A percentile compares a stretch with the other conserved stretches of the same genome.
Conservation (phyloP, 352 stramenopile genomes). For the Phytophthora chlamydospora region DNA sequence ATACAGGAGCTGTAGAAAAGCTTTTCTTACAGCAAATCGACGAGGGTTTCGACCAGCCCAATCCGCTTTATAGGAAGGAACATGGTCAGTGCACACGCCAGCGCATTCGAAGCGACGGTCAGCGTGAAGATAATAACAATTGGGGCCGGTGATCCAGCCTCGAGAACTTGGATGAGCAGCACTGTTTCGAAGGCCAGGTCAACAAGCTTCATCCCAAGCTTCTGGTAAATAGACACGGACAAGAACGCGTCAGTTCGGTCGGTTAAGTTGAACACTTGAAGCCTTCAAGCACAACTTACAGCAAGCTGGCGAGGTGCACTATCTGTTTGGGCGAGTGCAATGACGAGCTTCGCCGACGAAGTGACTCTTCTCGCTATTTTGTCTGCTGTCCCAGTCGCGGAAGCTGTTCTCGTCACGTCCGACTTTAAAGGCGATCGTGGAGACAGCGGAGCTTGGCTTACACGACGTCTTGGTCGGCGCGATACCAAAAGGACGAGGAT, state of each 20-base stretch:
- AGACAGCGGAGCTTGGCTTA: too few relatives aligned
- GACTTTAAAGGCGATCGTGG: too few relatives aligned
- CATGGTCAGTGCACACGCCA: slow-evolving; percentile 21
- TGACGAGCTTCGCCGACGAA: slow-evolving; percentile 14
- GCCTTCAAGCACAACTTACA: slow-evolving; percentile 4
- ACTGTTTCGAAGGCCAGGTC: slow-evolving; percentile 32
- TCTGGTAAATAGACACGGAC: slow-evolving; percentile 12
- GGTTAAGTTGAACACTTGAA: not conserved
- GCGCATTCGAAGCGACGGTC: slow-evolving; percentile 25
- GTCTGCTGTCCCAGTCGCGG: not conserved
- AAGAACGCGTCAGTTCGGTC: too few relatives aligned
- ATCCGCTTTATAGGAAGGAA: slow-evolving; percentile 18
- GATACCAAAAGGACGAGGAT: slow-evolving; percentile 22
- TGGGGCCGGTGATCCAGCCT: slow-evolving; percentile 20
- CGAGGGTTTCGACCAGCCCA: slow-evolving; percentile 14
- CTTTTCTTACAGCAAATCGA: slow-evolving; percentile 19
- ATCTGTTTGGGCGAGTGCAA: slow-evolving; percentile 5
- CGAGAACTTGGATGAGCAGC: slow-evolving; percentile 29
- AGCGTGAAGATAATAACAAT: slow-evolving; percentile 30
- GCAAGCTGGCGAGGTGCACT: slow-evolving; percentile 12
- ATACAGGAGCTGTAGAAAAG: too few relatives aligned
- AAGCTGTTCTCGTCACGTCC: too few relatives aligned
- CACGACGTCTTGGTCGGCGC: too few relatives aligned
- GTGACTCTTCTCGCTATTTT: slow-evolving; percentile 10
- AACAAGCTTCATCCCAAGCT: slow-evolving; percentile 30